Evolutionary conservation across 805 yeast species (phyloP).

Genomic region (Komagataella pastoris): DNA sequence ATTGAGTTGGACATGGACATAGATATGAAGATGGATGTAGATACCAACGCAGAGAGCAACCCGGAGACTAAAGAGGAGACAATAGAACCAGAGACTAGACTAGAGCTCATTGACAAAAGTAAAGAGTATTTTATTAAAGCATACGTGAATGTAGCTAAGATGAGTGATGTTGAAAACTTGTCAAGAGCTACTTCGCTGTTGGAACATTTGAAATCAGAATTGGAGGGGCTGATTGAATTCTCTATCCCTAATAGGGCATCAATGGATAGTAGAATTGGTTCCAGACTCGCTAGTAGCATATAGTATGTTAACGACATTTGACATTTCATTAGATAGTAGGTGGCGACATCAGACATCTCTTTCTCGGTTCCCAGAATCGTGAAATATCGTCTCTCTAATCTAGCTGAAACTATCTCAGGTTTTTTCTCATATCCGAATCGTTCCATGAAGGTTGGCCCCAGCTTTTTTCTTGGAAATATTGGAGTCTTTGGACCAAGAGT

Average conservation of each 20-base stretch:
- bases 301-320: neutral
- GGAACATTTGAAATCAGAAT: slow-evolving; percentile 45
- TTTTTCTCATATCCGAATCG: neutral
- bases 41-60: slow-evolving; percentile 1
- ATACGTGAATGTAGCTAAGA: slow-evolving; percentile 53
- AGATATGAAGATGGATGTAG: slow-evolving; percentile 1
- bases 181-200: slow-evolving; percentile 54
- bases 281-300: neutral
- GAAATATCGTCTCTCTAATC: neutral
- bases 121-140: slow-evolving; percentile 48
- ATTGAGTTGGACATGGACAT: slow-evolving; percentile 3
- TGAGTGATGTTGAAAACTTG: slow-evolving; percentile 65
- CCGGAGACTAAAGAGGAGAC: slow-evolving; percentile 13
- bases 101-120: slow-evolving; percentile 30
- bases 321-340: too few relatives aligned
- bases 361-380: neutral
- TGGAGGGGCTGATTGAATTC: slow-evolving; percentile 55
- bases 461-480: neutral
- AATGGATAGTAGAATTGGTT: slow-evolving; percentile 61
- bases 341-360: neutral
- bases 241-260: slow-evolving; percentile 64
- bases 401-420: neutral
- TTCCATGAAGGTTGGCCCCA: neutral
- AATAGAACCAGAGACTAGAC: slow-evolving; percentile 10
- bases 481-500: neutral